These are phyloP conservation scores for Teratosphaeria destructans DNA, from an alignment of 2,329 filamentous ascomycete genomes.

Conservation along the genomic window DNA sequence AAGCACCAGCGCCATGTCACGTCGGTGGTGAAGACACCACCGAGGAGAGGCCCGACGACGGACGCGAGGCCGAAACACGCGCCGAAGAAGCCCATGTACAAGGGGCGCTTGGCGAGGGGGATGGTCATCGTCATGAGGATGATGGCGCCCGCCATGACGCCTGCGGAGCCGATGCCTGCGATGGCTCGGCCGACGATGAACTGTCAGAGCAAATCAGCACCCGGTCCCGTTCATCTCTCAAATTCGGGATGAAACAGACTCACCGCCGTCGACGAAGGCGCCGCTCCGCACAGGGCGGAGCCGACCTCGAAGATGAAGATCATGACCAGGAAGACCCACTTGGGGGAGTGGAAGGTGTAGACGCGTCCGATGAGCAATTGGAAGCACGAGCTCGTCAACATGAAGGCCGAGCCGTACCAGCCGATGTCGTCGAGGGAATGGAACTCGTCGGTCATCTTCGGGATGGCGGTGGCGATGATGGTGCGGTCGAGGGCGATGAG, in stretches of 20 bases:
- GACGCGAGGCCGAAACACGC: conserved; percentile 28
- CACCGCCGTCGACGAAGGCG: conserved; percentile 23
- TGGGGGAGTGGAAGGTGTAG: conserved; percentile 36
- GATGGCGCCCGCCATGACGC: conserved; percentile 23
- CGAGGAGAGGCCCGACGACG: conserved; percentile 34
- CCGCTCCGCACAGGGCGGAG: conserved; percentile 42
- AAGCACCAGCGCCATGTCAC: conserved; percentile 29
- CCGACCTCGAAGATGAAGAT: conserved; percentile 45
- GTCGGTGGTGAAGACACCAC: conserved; percentile 33
- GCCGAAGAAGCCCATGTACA: conserved; percentile 28
- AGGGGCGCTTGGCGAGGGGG: conserved; percentile 31
- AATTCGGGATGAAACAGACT: neutral
- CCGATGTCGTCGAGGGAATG: conserved; percentile 28
- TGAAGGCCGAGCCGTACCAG: conserved; percentile 32
- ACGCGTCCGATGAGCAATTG: conserved; percentile 37
- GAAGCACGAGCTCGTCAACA: conserved; percentile 34
- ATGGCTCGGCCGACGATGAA: conserved; percentile 34
- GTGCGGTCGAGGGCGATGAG: conserved; percentile 21
- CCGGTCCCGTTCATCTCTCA: neutral
- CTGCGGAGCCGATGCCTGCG: conserved; percentile 31
- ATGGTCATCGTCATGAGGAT: conserved; percentile 37
- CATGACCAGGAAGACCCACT: conserved; percentile 25
- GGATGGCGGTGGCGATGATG: conserved; percentile 29
- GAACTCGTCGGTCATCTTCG: conserved; percentile 32
- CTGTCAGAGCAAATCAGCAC: neutral